Percentiles rank a stretch among this genome's conserved stretches.
Conservation (phyloP, 2,329 filamentous ascomycete species). For the Gyromitra esculenta region DNA sequence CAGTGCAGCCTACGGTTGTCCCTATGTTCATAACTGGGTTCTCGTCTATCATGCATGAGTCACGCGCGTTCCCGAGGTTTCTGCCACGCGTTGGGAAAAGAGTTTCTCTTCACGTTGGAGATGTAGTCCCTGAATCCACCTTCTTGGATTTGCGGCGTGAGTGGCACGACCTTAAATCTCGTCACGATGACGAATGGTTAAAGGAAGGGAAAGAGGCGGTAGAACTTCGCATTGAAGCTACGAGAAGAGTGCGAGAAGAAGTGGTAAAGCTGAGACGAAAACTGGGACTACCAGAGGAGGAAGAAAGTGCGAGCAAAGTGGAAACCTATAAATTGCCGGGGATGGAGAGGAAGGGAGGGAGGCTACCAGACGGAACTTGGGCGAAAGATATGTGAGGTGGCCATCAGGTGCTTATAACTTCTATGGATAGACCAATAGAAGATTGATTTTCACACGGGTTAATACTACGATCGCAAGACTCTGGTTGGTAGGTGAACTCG, state of each 20-base stretch:
- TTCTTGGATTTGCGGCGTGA: conserved; percentile 75
- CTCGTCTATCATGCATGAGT: conserved; percentile 87
- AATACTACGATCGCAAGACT: too few relatives aligned
- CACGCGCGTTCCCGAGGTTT: conserved; percentile 79
- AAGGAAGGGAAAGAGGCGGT: conserved; percentile 76
- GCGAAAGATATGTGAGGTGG: conserved; percentile 49
- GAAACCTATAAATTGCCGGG: conserved; percentile 70
- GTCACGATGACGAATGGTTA: conserved; percentile 62
- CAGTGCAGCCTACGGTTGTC: conserved; percentile 85
- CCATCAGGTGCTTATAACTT: background rate
- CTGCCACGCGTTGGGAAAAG: conserved; percentile 77
- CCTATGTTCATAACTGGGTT: conserved; percentile 95
- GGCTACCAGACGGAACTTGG: conserved; percentile 44
- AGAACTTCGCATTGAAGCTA: conserved; percentile 80
- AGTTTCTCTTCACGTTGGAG: conserved; percentile 80
- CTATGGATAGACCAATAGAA: background rate
- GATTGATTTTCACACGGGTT: too few relatives aligned
- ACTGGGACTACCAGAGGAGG: conserved; percentile 80
- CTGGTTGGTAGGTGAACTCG: too few relatives aligned
- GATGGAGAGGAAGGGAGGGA: conserved; percentile 36
- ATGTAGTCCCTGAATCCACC: conserved; percentile 75
- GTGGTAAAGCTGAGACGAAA: conserved; percentile 79
- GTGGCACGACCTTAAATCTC: conserved; percentile 75
- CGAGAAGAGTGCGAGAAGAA: conserved; percentile 78
- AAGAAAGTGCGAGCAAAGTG: conserved; percentile 77